Evolutionary conservation across 2,329 filamentous ascomycete species (phyloP), one percentile per base, ranked within the genome.

Genomic region (Paecilomyces fulvus): DNA sequence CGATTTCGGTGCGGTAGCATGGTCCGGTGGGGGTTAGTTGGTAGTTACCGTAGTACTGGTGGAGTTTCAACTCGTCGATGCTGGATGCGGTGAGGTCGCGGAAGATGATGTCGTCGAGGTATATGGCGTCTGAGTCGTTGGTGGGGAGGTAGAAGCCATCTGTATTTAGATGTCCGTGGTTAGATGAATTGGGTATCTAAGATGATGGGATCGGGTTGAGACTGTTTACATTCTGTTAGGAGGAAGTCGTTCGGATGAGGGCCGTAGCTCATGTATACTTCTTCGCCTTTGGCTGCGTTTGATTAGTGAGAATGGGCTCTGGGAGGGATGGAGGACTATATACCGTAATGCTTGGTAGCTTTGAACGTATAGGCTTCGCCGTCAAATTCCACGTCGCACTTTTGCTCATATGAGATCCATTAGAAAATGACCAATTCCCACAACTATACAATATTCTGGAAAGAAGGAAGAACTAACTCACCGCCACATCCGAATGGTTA

Each of bases 241-340:
- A 77, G 69, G 48, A 75, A 71, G 59, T 77, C 75, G 58, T 73
- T 76, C 1, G 72, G 65, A 62, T 77, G 75, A 54, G 67, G 64
- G 4, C 75, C 75, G 49, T 77, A 77, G 23, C 71, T 75, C 63
- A 76, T 73, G 55, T 68, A 76, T 21, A 77, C 67, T 55, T 77
- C 74, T 51, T 77, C 73, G 12, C 73, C 74, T 51, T 64, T 56
- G 14, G 70, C 71, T 74, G 56, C 12, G 14, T 12, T n/a, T 28
- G 25, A 28, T 12, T 52, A 53, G 11, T 20, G 49, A 49, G 10
- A 55, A 43, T 28, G 12, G 6, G n/a, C 3, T 30, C 17, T 10
- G 7, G 23, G 11, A 33, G n/a, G 30, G 5, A 1, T 33, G 4
- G 3, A 28, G 37, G n/a, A 9, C 3, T 48, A 37, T 9, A 33